Evolutionary conservation across 2,329 filamentous ascomycete genomes (phyloP).

Genomic region (Fusarium pseudograminearum): DNA sequence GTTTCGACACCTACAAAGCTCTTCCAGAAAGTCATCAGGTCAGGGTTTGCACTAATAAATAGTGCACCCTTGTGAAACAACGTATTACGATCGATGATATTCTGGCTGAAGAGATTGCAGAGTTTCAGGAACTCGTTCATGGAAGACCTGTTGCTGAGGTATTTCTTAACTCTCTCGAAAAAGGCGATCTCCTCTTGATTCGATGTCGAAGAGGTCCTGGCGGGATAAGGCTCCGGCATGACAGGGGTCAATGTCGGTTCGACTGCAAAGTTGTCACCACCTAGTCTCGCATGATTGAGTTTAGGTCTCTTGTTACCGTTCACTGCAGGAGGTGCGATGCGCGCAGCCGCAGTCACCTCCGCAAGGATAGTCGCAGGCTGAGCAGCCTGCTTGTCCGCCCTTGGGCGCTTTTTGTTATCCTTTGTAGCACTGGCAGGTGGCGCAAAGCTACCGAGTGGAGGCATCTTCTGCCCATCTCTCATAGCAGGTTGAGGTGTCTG

Average conservation of each 20-base stretch:
- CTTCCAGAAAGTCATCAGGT: slow-evolving; percentile 91
- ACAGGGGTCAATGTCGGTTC: slow-evolving; percentile 91
- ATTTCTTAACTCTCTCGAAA: slow-evolving; percentile 97
- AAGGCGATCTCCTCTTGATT: slow-evolving; percentile 89
- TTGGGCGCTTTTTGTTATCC: slow-evolving; percentile 88
- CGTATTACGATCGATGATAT: slow-evolving; percentile 87
- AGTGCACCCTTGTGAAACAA: slow-evolving; percentile 84
- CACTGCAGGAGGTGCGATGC: slow-evolving; percentile 49
- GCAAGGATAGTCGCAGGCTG: slow-evolving; percentile 59
- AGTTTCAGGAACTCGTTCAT: slow-evolving; percentile 98
- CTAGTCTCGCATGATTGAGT: slow-evolving; percentile 74
- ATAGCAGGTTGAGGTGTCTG: slow-evolving; percentile 67
- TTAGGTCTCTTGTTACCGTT: slow-evolving; percentile 75
- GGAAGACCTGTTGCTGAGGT: slow-evolving; percentile 88
- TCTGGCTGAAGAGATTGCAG: slow-evolving; percentile 93
- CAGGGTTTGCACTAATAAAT: slow-evolving; percentile 89
- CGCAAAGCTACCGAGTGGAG: slow-evolving; percentile 94
- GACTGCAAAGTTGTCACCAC: slow-evolving; percentile 70
- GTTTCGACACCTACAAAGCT: slow-evolving; percentile 83
- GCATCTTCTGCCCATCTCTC: slow-evolving; percentile 80
- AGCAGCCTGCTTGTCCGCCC: slow-evolving; percentile 67
- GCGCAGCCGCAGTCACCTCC: slow-evolving; percentile 57
- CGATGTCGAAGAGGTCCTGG: slow-evolving; percentile 77
- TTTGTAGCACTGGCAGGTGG: slow-evolving; percentile 84
- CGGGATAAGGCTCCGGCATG: slow-evolving; percentile 87